Evolutionary conservation across 345 rosid genomes (phyloP).

Genomic region (Streptanthus diversifolius): DNA sequence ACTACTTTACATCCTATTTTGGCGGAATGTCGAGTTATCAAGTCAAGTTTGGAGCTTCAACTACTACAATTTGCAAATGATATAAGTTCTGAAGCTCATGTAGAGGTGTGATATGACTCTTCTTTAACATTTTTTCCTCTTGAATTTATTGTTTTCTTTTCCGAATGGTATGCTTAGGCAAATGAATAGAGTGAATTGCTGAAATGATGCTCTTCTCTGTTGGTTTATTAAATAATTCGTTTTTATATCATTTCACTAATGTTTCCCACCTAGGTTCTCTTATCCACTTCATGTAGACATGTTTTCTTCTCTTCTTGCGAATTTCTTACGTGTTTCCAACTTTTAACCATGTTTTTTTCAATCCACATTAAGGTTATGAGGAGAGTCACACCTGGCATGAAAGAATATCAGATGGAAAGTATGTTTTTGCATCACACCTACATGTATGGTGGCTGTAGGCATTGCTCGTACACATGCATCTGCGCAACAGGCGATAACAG

Average conservation of each 20-base stretch:
- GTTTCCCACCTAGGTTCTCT: not conserved
- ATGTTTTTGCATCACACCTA: slow-evolving; percentile 88
- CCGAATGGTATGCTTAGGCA: not conserved
- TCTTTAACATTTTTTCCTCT: not conserved
- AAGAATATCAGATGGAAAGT: slow-evolving; percentile 94
- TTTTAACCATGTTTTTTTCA: not conserved
- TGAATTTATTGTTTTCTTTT: not conserved
- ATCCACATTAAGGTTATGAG: slow-evolving; percentile 66
- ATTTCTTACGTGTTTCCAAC: not conserved
- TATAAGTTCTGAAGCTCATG: slow-evolving; percentile 95
- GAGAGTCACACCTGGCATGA: slow-evolving; percentile 56
- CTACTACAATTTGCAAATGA: slow-evolving; percentile 89
- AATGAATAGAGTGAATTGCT: not conserved
- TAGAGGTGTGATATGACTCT: slow-evolving; percentile 51
- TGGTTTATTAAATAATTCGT: not conserved
- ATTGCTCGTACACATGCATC: slow-evolving; percentile 89
- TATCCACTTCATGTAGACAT: not conserved
- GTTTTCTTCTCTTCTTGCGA: not conserved
- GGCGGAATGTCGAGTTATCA: slow-evolving; percentile 89
- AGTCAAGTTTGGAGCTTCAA: slow-evolving; percentile 78
- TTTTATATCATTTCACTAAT: not conserved
- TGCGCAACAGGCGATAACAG: slow-evolving; percentile 96
- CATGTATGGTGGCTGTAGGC: slow-evolving; percentile 95
- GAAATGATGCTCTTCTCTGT: not conserved
- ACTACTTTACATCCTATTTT: slow-evolving; percentile 74